These are phyloP conservation scores for Grosmannia serpens DNA, from an alignment of 2,329 filamentous ascomycete genomes.

Conservation along the genomic window DNA sequence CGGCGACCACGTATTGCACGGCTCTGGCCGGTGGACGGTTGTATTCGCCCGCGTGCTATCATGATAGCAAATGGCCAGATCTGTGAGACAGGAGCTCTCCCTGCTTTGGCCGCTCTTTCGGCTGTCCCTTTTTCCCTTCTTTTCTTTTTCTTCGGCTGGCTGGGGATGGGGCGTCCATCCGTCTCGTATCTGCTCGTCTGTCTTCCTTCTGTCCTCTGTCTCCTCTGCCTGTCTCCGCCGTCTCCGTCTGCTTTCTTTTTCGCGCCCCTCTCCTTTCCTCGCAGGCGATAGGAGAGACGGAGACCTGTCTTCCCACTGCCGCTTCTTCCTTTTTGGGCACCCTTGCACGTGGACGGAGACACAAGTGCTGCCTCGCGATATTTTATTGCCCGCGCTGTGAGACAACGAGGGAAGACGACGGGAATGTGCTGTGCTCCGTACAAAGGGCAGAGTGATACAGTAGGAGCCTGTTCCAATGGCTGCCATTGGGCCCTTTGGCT, in stretches of 20 bases:
- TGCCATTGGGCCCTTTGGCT: background rate
- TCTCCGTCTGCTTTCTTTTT: no score
- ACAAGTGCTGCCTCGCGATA: conserved; percentile 1
- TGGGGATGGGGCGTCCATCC: background rate
- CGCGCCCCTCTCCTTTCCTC: background rate
- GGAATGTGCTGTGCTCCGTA: background rate
- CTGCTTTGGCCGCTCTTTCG: background rate
- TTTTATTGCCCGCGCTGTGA: background rate
- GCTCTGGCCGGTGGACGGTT: background rate
- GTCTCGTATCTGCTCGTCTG: no score
- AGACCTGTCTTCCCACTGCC: background rate
- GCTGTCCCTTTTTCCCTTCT: no score
- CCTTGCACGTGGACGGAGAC: background rate
- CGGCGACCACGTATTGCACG: background rate
- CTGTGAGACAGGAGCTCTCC: background rate
- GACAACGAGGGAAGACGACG: background rate
- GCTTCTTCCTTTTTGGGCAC: background rate
- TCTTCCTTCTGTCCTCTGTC: background rate
- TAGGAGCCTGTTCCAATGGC: background rate
- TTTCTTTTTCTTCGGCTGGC: background rate
- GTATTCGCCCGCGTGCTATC: background rate
- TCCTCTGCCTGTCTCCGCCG: background rate
- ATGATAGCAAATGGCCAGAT: background rate
- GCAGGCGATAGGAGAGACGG: background rate
- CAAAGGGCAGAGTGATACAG: background rate